phyloP scores from a whole-genome alignment of 495 filamentous ascomycete genomes.

The Lentithecium fluviatile region DNA sequence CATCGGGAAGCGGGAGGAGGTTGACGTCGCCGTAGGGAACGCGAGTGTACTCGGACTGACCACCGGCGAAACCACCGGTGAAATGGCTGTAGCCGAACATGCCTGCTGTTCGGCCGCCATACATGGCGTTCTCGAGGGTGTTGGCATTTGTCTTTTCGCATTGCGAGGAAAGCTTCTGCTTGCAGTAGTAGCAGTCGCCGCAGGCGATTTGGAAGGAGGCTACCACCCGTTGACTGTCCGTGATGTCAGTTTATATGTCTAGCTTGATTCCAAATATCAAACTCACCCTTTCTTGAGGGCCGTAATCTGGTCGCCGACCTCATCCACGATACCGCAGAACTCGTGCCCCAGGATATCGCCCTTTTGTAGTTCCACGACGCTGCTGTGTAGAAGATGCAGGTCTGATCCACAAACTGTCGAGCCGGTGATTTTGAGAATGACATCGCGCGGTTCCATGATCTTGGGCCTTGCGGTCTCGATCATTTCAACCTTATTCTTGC shows the following conservation, averaged over 20 bases:
- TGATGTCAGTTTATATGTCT: background rate
- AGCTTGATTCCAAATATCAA: background rate
- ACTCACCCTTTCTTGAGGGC: constrained; percentile 57
- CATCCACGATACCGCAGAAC: constrained; percentile 79
- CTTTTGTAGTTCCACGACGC: constrained; percentile 68
- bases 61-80: constrained; percentile 84
- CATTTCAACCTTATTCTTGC: constrained; percentile 60
- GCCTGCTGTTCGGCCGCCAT: constrained; percentile 61
- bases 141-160: constrained; percentile 80
- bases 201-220: constrained; percentile 86
- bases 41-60: constrained; percentile 83
- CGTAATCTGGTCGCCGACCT: constrained; percentile 60
- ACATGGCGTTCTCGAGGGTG: constrained; percentile 67
- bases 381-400: constrained; percentile 73
- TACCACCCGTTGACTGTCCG: constrained; percentile 64
- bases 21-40: constrained; percentile 84
- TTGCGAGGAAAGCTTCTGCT: constrained; percentile 68
- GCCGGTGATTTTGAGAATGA: constrained; percentile 81
- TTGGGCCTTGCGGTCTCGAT: constrained; percentile 67
- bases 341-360: constrained; percentile 92
- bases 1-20: constrained; percentile 73
- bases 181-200: constrained; percentile 74
- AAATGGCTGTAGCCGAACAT: constrained; percentile 76
- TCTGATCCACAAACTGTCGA: constrained; percentile 86
- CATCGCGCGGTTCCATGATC: constrained; percentile 71